Percentiles rank a stretch among this genome's conserved stretches.
phyloP scores from a whole-genome alignment of 305 asterid genomes.

The Andrographis paniculata region DNA sequence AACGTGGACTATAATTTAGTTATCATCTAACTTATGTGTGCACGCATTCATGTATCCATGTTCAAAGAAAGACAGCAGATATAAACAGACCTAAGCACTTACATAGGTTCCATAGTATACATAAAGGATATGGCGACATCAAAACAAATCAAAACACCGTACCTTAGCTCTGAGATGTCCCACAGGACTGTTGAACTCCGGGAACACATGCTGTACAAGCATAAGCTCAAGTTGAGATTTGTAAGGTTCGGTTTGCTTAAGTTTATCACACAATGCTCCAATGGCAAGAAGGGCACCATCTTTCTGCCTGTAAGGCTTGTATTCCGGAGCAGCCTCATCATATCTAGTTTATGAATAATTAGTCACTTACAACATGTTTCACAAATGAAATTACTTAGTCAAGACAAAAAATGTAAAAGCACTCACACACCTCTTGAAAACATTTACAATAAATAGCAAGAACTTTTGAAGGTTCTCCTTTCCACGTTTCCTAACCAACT shows the following conservation, averaged over 20 bases:
- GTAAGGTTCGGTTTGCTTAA: conserved; percentile 90
- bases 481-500: conserved; percentile 95
- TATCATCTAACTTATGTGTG: not conserved
- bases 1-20: not conserved
- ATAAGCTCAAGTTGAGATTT: conserved; percentile 88
- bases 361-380: conserved; percentile 9
- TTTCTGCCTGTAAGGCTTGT: conserved; percentile 79
- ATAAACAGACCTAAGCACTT: no score
- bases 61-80: conserved; percentile 4
- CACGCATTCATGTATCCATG: conserved; percentile 4
- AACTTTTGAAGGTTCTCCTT: conserved; percentile 97
- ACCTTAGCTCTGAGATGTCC: conserved; percentile 99
- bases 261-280: conserved; percentile 89
- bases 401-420: not conserved
- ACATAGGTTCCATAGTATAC: no score
- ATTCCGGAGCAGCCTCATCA: conserved; percentile 62
- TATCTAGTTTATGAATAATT: conserved; percentile 43
- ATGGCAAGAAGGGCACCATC: conserved; percentile 99
- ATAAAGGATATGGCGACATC: conserved; percentile 10
- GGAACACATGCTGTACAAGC: conserved; percentile 97
- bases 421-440: conserved; percentile 65
- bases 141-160: conserved; percentile 24
- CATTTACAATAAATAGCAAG: conserved; percentile 75
- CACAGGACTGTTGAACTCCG: conserved; percentile 81
- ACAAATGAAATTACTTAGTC: conserved; percentile 6